Evolutionary conservation across 2,329 filamentous ascomycete genomes (phyloP).

Genomic region (Aspergillus fumigatiaffinis): DNA sequence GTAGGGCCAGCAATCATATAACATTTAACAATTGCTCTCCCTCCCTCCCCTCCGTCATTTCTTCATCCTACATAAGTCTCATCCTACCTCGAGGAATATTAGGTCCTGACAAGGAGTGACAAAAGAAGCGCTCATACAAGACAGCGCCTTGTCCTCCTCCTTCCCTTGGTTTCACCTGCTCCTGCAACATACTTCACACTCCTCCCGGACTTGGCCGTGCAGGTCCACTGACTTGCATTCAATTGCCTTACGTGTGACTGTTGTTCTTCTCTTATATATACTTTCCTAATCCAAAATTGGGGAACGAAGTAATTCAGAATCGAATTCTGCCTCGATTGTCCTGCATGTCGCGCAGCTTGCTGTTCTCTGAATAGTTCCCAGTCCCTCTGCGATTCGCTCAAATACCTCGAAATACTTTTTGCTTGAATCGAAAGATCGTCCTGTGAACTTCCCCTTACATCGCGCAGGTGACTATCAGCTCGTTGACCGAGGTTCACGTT

Average conservation of each 20-base stretch:
- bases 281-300: not conserved
- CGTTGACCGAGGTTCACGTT: not conserved
- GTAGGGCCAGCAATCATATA: slow-evolving; percentile 27
- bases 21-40: slow-evolving; percentile 25
- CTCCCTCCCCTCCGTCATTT: slow-evolving; percentile 13
- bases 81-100: slow-evolving; percentile 1
- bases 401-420: not conserved
- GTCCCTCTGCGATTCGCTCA: not conserved
- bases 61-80: slow-evolving; percentile 7
- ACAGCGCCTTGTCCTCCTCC: not conserved
- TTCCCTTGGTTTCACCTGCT: not conserved
- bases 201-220: not conserved
- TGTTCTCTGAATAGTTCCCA: not conserved
- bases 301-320: not conserved
- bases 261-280: not conserved
- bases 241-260: not conserved
- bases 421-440: not conserved
- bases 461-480: not conserved
- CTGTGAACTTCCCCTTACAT: not conserved
- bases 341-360: not conserved
- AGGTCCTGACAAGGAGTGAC: not conserved
- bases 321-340: not conserved
- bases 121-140: not conserved
- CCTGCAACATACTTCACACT: not conserved
- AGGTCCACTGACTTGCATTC: not conserved